These are phyloP conservation scores for Pichia kudriavzevii DNA, from an alignment of 1,139 yeast genomes.

Conservation along the genomic window DNA sequence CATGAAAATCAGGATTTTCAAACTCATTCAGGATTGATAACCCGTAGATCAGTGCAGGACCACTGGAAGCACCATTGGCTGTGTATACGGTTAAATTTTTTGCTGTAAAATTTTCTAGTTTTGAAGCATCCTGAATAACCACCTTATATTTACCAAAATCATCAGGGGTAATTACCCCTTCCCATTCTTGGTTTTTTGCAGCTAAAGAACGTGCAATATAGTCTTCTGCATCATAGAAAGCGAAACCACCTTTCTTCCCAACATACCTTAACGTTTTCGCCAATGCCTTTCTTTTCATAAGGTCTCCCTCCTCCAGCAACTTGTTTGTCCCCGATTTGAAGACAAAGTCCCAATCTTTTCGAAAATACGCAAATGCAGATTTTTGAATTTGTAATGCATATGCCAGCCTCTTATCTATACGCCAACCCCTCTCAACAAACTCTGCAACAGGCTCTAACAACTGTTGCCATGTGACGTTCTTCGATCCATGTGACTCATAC, in stretches of 20 bases:
- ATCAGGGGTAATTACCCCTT: slow-evolving; percentile 39
- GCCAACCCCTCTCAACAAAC: slow-evolving; percentile 63
- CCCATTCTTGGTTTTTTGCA: slow-evolving; percentile 25
- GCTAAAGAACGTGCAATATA: slow-evolving; percentile 38
- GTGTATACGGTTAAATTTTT: slow-evolving; percentile 51
- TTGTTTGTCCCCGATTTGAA: slow-evolving; percentile 30
- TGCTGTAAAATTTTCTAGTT: slow-evolving; percentile 32
- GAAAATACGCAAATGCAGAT: slow-evolving; percentile 29
- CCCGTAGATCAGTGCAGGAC: slow-evolving; percentile 74
- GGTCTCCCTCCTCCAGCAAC: slow-evolving; percentile 48
- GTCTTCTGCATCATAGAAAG: slow-evolving; percentile 71
- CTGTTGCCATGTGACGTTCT: slow-evolving; percentile 63
- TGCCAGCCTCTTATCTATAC: slow-evolving; percentile 42
- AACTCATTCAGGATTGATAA: slow-evolving; percentile 43
- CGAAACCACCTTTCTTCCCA: slow-evolving; percentile 69
- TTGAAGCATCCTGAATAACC: slow-evolving; percentile 48
- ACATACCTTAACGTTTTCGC: slow-evolving; percentile 63
- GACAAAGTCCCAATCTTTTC: slow-evolving; percentile 49
- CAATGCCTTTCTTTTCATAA: slow-evolving; percentile 47
- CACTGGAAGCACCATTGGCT: slow-evolving; percentile 74
- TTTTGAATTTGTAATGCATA: slow-evolving; percentile 32
- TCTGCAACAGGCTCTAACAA: slow-evolving; percentile 68
- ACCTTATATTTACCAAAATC: slow-evolving; percentile 64
- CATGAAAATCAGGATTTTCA: slow-evolving; percentile 27
- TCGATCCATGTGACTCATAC: slow-evolving; percentile 56